Conservation (phyloP, 208 protist species). For the Porcisia deanei region DNA sequence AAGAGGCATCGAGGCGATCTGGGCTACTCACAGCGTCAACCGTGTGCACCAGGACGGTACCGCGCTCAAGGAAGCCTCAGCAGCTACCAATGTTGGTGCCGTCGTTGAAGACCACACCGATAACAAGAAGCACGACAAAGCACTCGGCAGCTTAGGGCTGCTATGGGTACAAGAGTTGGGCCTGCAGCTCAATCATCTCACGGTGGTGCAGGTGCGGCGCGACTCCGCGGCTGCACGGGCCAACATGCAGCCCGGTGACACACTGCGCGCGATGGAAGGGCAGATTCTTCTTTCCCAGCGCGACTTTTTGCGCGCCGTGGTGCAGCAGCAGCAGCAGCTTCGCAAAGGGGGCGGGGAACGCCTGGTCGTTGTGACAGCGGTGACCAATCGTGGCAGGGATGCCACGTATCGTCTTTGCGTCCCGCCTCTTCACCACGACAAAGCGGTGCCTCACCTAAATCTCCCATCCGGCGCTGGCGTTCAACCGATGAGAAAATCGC, state of each 20-base stretch:
- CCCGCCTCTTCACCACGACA: constrained; percentile 4
- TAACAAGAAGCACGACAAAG: background rate
- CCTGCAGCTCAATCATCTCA: constrained; percentile 17
- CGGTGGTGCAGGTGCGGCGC: constrained; percentile 10
- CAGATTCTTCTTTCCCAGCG: constrained; percentile 6
- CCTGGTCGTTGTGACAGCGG: constrained; percentile 17
- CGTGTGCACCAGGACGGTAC: background rate
- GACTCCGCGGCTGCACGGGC: constrained; percentile 28
- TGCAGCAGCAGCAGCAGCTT: constrained; percentile 10
- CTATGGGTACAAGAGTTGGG: constrained; percentile 19
- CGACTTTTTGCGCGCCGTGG: constrained; percentile 17
- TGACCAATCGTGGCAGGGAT: constrained; percentile 18
- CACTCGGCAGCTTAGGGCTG: background rate
- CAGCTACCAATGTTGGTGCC: background rate
- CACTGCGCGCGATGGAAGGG: constrained; percentile 31
- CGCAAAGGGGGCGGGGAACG: background rate
- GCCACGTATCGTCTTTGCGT: constrained; percentile 28
- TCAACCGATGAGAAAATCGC: background rate
- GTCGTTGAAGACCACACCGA: background rate
- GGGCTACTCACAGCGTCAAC: background rate
- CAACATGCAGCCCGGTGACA: constrained; percentile 32
- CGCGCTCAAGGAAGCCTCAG: background rate
- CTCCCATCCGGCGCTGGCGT: background rate
- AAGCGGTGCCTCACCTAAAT: background rate
- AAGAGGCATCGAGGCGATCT: background rate